Percentiles rank a stretch among this genome's conserved stretches.
phyloP scores from a whole-genome alignment of 257 asterid genomes.

The Solanum sitiens region DNA sequence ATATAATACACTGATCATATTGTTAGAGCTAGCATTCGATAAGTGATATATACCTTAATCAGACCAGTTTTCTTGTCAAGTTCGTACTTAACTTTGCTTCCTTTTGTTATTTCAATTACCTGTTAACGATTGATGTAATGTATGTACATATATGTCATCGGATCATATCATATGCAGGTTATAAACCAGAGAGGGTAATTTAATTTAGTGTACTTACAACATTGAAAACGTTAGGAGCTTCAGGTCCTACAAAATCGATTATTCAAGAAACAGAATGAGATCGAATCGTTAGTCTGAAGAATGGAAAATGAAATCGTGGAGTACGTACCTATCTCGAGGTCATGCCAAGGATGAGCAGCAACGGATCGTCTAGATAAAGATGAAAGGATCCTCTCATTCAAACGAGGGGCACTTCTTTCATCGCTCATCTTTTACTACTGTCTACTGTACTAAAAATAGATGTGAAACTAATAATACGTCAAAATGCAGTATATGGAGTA shows the following conservation, averaged over 20 bases:
- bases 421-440: neutral
- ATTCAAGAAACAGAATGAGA: neutral
- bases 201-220: conserved; percentile 19
- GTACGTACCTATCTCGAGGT: conserved; percentile 42
- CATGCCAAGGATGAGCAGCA: conserved; percentile 68
- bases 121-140: neutral
- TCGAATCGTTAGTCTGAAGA: neutral
- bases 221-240: conserved; percentile 24
- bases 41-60: neutral
- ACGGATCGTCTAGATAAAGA: conserved; percentile 43
- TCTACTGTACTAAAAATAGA: neutral
- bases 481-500: neutral
- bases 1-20: neutral
- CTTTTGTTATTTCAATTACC: conserved; percentile 56
- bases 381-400: conserved; percentile 58
- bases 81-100: conserved; percentile 41
- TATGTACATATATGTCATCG: neutral
- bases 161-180: neutral
- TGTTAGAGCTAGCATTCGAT: neutral
- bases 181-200: neutral
- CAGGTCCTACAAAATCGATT: conserved; percentile 3
- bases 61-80: neutral
- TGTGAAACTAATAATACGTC: neutral
- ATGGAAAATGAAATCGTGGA: neutral
- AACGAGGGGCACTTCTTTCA: neutral